Evolutionary conservation across 352 stramenopile species (phyloP), one percentile per base, ranked within the genome.

Genomic region (Pythium brachiatum): DNA sequence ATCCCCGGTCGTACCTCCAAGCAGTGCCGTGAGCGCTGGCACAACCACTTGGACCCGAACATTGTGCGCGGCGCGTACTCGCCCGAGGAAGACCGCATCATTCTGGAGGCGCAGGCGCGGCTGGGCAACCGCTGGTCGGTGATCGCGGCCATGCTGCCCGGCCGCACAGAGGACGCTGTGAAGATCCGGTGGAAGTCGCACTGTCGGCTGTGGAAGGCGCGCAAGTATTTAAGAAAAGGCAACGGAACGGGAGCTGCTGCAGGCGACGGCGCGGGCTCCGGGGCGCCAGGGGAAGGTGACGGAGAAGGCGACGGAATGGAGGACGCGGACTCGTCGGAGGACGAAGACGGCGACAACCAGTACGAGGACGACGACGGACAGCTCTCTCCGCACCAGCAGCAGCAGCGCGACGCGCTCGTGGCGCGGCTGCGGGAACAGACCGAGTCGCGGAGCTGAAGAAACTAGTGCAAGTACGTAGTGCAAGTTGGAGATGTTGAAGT

Each of bases 141-240:
- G 15, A 97, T 97, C 53, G 90, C 90, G 1, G 81, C 83, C 21
- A 90, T 94, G 76, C 73, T 97, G 25, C 83, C 83, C 0, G 90
- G 90, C 2, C 78, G 90, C 38, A 96, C 88, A 0, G 90, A 97
- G 63, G 94, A 97, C 60, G 83, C 85, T 13, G 86, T 97, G 58
- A 97, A 97, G 84, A 97, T 96, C 70, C 84, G 88, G 43, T 97
- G 89, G 89, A 97, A 97, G 66, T 92, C 85, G 57, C 75, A 94
- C 61, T 94, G 86, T 69, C 84, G 86, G 48, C 71, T 93, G 23
- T 93, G 84, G 84, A 81, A 83, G 53, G 82, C 82, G 57, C 80
- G 80, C 57, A 92, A 92, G 70, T 92, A 92, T 68, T 72, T 92
- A 73, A 79, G 82, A 44, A 92, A 92, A 67, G 71, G 73, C 38